phyloP scores from a whole-genome alignment of 2,329 filamentous ascomycete genomes.

The Aspergillus sclerotialis region DNA sequence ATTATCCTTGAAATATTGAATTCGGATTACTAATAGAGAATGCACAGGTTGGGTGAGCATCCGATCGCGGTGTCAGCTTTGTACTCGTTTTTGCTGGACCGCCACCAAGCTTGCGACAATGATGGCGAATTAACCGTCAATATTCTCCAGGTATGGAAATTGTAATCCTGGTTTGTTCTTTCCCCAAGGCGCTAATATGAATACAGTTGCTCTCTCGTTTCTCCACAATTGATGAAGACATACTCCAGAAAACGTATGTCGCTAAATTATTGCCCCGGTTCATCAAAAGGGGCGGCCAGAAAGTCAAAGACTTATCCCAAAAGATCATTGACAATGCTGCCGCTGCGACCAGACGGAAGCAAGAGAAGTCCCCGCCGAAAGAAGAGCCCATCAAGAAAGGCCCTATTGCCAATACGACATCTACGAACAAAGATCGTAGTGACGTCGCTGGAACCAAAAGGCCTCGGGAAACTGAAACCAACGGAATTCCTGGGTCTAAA shows the following conservation, averaged over 20 bases:
- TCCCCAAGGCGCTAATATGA: conserved; percentile 19
- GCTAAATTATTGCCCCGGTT: conserved; percentile 52
- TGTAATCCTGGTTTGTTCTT: no score
- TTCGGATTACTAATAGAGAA: conserved; percentile 19
- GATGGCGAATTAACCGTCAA: conserved; percentile 38
- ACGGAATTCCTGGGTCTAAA: conserved; percentile 30
- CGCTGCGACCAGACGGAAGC: conserved; percentile 38
- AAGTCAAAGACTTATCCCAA: conserved; percentile 49
- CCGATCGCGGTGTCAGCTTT: conserved; percentile 40
- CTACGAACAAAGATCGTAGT: conserved; percentile 9
- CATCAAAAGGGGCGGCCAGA: conserved; percentile 52
- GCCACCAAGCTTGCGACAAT: conserved; percentile 42
- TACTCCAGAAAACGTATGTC: conserved; percentile 54
- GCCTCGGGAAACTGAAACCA: conserved; percentile 30
- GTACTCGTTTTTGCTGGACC: conserved; percentile 43
- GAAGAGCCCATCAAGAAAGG: conserved; percentile 25
- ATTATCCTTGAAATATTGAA: neutral
- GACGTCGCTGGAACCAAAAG: conserved; percentile 32
- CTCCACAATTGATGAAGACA: conserved; percentile 51
- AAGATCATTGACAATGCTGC: conserved; percentile 46
- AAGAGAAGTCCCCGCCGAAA: conserved; percentile 30
- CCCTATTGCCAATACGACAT: conserved; percentile 6
- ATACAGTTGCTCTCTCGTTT: conserved; percentile 47
- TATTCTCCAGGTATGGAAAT: conserved; percentile 42
- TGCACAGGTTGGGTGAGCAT: conserved; percentile 43